Conservation (phyloP, 352 stramenopile species). For the Phytophthora pseudosyringae region DNA sequence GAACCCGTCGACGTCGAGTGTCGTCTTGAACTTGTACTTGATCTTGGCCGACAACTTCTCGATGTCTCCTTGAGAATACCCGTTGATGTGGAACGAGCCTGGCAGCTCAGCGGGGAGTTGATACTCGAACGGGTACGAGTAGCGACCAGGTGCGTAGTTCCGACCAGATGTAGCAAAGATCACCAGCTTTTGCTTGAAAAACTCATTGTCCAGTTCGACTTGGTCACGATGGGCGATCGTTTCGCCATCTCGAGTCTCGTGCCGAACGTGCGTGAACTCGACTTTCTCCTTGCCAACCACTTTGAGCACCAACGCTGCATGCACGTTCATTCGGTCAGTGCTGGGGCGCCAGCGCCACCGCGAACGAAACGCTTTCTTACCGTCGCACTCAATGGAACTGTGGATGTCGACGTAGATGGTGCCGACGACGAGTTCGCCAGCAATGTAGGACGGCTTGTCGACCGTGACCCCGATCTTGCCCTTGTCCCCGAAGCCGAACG, state of each 20-base stretch:
- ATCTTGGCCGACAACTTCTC: constrained; percentile 62
- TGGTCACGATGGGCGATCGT: constrained; percentile 32
- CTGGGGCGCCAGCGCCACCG: neutral
- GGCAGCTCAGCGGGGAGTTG: constrained; percentile 57
- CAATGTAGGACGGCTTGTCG: constrained; percentile 66
- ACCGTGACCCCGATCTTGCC: constrained; percentile 63
- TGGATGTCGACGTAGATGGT: constrained; percentile 61
- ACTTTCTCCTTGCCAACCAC: constrained; percentile 73
- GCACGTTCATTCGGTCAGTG: neutral
- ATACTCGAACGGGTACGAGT: constrained; percentile 78
- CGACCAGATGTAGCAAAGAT: constrained; percentile 48
- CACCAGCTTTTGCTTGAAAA: constrained; percentile 80
- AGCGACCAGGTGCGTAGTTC: constrained; percentile 48
- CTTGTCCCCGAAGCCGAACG: constrained; percentile 67
- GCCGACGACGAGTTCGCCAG: constrained; percentile 61
- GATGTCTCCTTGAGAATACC: constrained; percentile 53
- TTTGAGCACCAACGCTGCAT: constrained; percentile 67
- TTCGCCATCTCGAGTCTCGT: constrained; percentile 38
- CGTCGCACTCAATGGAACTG: constrained; percentile 67
- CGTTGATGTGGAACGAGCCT: constrained; percentile 56
- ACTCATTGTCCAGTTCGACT: constrained; percentile 51
- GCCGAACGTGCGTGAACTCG: constrained; percentile 48
- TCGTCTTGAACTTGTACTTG: constrained; percentile 84
- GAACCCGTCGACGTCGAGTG: constrained; percentile 64
- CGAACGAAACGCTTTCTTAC: constrained; percentile 29